These are phyloP conservation scores for Ophiostoma sp. DNA, from an alignment of 2,329 filamentous ascomycete genomes.

Conservation along the genomic window DNA sequence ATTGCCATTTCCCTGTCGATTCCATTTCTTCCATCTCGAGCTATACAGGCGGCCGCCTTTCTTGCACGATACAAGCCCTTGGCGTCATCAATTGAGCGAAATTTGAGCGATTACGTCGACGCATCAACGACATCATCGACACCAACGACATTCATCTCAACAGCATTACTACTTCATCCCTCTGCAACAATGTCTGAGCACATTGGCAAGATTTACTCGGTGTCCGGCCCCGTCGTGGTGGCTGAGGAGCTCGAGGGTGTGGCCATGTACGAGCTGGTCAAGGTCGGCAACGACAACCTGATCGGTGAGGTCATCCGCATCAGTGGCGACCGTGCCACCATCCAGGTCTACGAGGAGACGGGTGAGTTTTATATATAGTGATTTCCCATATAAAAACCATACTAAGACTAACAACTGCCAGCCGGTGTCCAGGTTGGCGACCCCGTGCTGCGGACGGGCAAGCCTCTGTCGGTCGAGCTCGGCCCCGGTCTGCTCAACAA, in stretches of 20 bases:
- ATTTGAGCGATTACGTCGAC: conserved; percentile 6
- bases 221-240: conserved; percentile 70
- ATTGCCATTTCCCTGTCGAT: not conserved
- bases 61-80: not conserved
- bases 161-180: not conserved
- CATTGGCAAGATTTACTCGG: conserved; percentile 31
- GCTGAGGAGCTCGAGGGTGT: conserved; percentile 98
- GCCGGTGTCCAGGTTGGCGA: conserved; percentile 95
- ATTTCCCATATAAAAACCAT: not conserved
- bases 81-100: conserved; percentile 12
- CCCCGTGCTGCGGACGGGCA: conserved; percentile 82
- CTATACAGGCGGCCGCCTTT: not conserved
- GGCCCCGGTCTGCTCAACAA: conserved; percentile 96
- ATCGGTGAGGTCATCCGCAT: conserved; percentile 98
- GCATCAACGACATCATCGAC: not conserved
- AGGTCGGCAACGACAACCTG: conserved; percentile 84
- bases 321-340: conserved; percentile 88
- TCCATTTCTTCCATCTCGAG: conserved; percentile 10
- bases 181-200: conserved; percentile 25
- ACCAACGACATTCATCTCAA: not conserved
- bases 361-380: conserved; percentile 50
- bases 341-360: conserved; percentile 99
- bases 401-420: conserved; percentile 34
- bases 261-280: conserved; percentile 99
- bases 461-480: conserved; percentile 94